A percentile compares a stretch with the other conserved stretches of the same genome.
Conservation (phyloP, 345 rosid genomes). For the Lepidium aucheri region DNA sequence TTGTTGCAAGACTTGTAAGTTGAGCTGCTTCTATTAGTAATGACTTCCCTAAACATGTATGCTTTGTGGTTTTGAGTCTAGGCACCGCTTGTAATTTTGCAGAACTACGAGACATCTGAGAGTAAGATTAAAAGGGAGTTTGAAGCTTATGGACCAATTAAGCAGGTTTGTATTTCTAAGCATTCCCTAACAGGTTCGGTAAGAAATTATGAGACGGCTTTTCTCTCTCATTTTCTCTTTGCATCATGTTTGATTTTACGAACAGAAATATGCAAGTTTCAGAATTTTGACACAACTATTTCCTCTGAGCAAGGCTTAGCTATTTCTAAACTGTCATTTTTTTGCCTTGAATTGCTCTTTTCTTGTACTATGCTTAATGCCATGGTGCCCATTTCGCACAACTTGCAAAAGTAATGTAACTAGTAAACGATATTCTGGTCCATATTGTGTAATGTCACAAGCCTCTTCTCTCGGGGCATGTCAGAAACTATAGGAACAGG, state of each 20-base stretch:
- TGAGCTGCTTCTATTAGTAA: background rate
- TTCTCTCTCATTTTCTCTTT: constrained; percentile 11
- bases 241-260: constrained; percentile 5
- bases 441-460: constrained; percentile 8
- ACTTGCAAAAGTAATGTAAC: background rate
- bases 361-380: constrained; percentile 2
- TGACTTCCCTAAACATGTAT: background rate
- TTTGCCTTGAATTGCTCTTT: background rate
- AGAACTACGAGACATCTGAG: constrained; percentile 96
- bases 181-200: constrained; percentile 63
- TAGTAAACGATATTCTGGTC: constrained; percentile 1
- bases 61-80: constrained; percentile 1
- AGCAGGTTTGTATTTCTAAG: constrained; percentile 90
- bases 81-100: constrained; percentile 27
- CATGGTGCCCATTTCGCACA: background rate
- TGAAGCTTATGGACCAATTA: constrained; percentile 98
- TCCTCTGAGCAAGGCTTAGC: background rate
- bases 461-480: constrained; percentile 27
- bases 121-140: constrained; percentile 99
- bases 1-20: constrained; percentile 93
- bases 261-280: background rate
- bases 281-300: background rate
- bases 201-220: constrained; percentile 47
- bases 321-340: background rate
- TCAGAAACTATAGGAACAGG: constrained; percentile 33